Evolutionary conservation across 2,329 filamentous ascomycete genomes (phyloP).

Genomic region (Rutstroemia sp.): DNA sequence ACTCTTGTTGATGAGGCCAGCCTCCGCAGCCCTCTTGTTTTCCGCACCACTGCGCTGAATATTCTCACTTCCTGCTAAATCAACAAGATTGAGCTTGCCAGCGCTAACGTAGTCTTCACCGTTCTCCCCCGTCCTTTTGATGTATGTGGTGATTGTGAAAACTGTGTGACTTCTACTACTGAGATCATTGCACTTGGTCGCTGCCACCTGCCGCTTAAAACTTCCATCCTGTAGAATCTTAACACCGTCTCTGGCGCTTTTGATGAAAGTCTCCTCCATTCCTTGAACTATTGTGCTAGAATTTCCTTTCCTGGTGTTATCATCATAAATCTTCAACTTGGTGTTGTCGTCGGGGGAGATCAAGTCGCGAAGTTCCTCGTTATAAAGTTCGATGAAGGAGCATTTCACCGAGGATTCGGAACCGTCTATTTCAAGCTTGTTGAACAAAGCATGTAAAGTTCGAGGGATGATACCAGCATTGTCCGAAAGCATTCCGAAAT

Average conservation of each 20-base stretch:
- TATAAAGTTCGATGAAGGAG: conserved; percentile 98
- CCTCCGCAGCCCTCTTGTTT: conserved; percentile 94
- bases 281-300: conserved; percentile 85
- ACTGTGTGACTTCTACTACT: conserved; percentile 96
- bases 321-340: conserved; percentile 95
- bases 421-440: conserved; percentile 70
- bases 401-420: conserved; percentile 88
- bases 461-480: conserved; percentile 92
- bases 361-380: conserved; percentile 90
- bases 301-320: conserved; percentile 78
- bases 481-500: conserved; percentile 77
- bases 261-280: conserved; percentile 95
- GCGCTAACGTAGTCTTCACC: conserved; percentile 86
- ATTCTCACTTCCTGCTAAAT: conserved; percentile 95
- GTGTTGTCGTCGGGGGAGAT: conserved; percentile 72
- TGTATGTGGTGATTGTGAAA: conserved; percentile 89
- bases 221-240: conserved; percentile 83
- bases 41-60: conserved; percentile 95
- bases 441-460: conserved; percentile 79
- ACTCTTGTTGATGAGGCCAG: conserved; percentile 96
- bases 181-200: conserved; percentile 98
- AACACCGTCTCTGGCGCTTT: conserved; percentile 76
- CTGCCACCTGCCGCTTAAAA: conserved; percentile 92
- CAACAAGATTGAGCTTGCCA: conserved; percentile 92
- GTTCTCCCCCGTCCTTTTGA: conserved; percentile 72